These are phyloP conservation scores for Alloteropsis semialata DNA, from an alignment of 176 grass and related monocot species.

Conservation along the genomic window DNA sequence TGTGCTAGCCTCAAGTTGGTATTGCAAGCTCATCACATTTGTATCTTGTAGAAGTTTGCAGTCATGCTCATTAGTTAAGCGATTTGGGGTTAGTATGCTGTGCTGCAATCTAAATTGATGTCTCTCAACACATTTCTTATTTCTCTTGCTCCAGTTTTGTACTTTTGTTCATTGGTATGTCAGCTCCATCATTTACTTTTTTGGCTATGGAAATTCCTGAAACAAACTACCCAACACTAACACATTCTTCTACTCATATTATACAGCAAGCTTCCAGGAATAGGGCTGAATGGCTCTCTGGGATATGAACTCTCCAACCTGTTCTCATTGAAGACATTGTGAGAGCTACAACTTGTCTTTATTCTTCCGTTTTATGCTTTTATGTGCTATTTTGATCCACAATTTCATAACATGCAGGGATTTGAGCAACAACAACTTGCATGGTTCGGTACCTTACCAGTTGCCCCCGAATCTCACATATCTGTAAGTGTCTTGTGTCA, in stretches of 20 bases:
- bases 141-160: neutral
- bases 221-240: neutral
- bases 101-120: neutral
- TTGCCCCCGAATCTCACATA: slow-evolving; percentile 83
- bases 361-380: neutral
- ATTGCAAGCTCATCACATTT: neutral
- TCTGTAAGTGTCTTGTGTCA: slow-evolving; percentile 55
- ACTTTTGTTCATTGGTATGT: neutral
- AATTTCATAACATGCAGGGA: slow-evolving; percentile 58
- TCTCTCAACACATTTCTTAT: neutral
- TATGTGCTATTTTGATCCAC: slow-evolving; percentile 11
- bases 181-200: slow-evolving; percentile 12
- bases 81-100: neutral
- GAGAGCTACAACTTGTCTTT: slow-evolving; percentile 36
- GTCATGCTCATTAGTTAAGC: neutral
- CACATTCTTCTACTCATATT: slow-evolving; percentile 5
- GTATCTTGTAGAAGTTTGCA: neutral
- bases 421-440: slow-evolving; percentile 82
- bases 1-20: neutral
- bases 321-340: slow-evolving; percentile 80
- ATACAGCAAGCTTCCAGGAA: slow-evolving; percentile 68
- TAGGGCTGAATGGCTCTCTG: slow-evolving; percentile 68
- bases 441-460: slow-evolving; percentile 84
- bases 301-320: slow-evolving; percentile 84
- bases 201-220: slow-evolving; percentile 11